Conservation (phyloP, 176 grass and related monocot species). For the Oryza rufipogon region DNA sequence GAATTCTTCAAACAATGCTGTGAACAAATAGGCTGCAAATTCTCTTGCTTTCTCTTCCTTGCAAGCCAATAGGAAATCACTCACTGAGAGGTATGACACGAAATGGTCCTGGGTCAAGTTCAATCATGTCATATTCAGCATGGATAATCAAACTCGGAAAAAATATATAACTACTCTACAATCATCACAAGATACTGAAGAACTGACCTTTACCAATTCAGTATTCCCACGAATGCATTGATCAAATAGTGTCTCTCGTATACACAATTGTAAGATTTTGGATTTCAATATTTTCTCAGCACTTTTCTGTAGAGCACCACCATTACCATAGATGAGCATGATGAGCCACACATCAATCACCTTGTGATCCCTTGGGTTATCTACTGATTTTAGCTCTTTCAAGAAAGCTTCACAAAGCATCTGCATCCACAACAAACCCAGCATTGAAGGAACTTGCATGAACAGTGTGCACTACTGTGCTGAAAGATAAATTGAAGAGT, state of each 20-base stretch:
- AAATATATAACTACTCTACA: slow-evolving; percentile 1
- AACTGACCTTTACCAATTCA: slow-evolving; percentile 82
- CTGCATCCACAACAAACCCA: slow-evolving; percentile 48
- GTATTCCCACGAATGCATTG: slow-evolving; percentile 77
- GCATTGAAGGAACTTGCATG: slow-evolving; percentile 7
- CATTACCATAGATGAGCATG: slow-evolving; percentile 84
- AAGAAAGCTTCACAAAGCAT: slow-evolving; percentile 78
- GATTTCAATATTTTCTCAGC: slow-evolving; percentile 79
- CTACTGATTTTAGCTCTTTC: slow-evolving; percentile 74
- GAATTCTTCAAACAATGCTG: slow-evolving; percentile 81
- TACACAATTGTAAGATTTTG: slow-evolving; percentile 69
- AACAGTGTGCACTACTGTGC: neutral
- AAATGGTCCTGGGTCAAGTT: slow-evolving; percentile 67
- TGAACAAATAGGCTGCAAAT: slow-evolving; percentile 78
- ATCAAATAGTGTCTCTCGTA: slow-evolving; percentile 70
- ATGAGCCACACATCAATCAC: slow-evolving; percentile 89
- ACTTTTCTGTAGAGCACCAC: slow-evolving; percentile 72
- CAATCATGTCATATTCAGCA: slow-evolving; percentile 36
- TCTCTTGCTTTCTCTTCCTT: slow-evolving; percentile 86
- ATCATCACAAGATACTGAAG: slow-evolving; percentile 25
- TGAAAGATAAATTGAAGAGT: slow-evolving; percentile 15
- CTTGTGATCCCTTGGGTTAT: slow-evolving; percentile 68
- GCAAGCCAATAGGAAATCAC: slow-evolving; percentile 76
- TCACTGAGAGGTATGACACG: slow-evolving; percentile 53
- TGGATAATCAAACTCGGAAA: neutral